phyloP scores from a whole-genome alignment of 768 basidiomycete species.

The Hysterangium stoloniferum region DNA sequence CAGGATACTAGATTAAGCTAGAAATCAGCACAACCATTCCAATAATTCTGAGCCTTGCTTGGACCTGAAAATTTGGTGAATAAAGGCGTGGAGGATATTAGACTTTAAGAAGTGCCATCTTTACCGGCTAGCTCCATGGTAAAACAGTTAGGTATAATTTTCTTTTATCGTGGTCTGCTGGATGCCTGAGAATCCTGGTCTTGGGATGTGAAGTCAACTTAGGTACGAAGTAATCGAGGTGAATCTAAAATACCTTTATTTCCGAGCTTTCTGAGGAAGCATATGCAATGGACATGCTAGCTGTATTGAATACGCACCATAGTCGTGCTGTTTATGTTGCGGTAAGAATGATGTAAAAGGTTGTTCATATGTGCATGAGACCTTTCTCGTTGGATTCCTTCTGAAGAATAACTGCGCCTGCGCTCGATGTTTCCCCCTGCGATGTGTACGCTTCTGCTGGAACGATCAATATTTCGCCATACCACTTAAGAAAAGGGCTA shows the following conservation, averaged over 20 bases:
- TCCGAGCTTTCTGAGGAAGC: slow-evolving; percentile 44
- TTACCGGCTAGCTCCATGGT: background rate
- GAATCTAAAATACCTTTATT: slow-evolving; percentile 42
- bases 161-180: background rate
- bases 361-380: slow-evolving; percentile 19
- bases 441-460: slow-evolving; percentile 4
- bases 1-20: too few species aligned
- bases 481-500: background rate
- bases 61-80: too few species aligned
- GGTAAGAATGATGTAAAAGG: background rate
- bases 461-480: background rate
- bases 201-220: slow-evolving; percentile 16
- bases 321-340: slow-evolving; percentile 44
- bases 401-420: slow-evolving; percentile 58
- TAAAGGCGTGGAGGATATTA: too few species aligned
- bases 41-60: too few species aligned
- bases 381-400: slow-evolving; percentile 30
- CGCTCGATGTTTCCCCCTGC: slow-evolving; percentile 43
- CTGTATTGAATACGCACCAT: slow-evolving; percentile 81
- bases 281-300: slow-evolving; percentile 75
- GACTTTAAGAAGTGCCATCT: too few species aligned
- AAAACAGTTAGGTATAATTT: background rate
- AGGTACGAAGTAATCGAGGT: background rate
- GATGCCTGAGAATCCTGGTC: slow-evolving; percentile 29
- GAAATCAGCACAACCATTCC: too few species aligned